Conservation (phyloP, 371 early-diverging fungal species). For the Nosema muscidifuracis region DNA sequence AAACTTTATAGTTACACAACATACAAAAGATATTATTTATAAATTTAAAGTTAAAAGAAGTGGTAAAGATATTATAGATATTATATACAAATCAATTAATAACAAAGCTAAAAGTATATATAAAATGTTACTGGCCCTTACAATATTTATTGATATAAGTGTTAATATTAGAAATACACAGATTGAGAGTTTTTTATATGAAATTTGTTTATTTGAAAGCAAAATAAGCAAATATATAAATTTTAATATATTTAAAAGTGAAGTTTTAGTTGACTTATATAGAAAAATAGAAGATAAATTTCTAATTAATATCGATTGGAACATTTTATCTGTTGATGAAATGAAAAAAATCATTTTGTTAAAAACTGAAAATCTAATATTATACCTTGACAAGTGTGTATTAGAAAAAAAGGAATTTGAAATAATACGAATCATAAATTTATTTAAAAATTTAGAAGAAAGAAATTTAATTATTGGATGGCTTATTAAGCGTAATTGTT, state of each 20-base stretch:
- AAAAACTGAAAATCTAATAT: background rate
- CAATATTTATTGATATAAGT: background rate
- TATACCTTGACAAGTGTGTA: slow-evolving; percentile 18
- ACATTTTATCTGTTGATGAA: background rate
- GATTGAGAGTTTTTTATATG: background rate
- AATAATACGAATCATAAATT: slow-evolving; percentile 11
- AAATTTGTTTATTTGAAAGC: background rate
- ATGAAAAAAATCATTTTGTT: slow-evolving; percentile 18
- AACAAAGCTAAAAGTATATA: slow-evolving; percentile 1
- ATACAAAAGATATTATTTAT: background rate
- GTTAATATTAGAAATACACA: background rate
- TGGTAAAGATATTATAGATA: background rate
- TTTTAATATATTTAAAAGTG: background rate
- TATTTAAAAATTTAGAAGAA: background rate
- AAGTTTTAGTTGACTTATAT: slow-evolving; percentile 16
- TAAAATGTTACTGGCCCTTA: background rate
- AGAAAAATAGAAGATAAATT: slow-evolving; percentile 16
- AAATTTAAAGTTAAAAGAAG: background rate
- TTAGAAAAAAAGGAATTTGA: slow-evolving; percentile 19
- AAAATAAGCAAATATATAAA: background rate
- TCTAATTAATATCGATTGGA: background rate
- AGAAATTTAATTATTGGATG: background rate
- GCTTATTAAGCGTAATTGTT: slow-evolving; percentile 2
- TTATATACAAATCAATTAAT: background rate
- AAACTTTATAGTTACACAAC: background rate